Base-by-base conservation (phyloP, 371 early-diverging fungal species). In the Mortierella sp. region DNA sequence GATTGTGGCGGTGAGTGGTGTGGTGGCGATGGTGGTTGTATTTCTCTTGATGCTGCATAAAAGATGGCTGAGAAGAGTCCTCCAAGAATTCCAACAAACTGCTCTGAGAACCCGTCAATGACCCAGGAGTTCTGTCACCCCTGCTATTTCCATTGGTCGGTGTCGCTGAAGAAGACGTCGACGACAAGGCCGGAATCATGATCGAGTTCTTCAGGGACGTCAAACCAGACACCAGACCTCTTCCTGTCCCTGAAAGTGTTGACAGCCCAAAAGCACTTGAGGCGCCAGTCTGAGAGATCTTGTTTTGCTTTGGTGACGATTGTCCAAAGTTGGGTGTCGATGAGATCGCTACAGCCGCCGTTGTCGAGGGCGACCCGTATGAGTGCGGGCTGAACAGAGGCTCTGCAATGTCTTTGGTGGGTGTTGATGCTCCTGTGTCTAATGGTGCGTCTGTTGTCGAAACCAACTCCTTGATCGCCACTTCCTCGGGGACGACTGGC, bases 131-230 rank as follows among this genome's bases (percentile, higher is more conserved):
- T 27, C 51, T 38, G 2, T 60, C 74, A 16, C 38, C 54, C 11
- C 51, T 70, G 24, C 43, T 38, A 35, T 38, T 65, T 2, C 35
- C 24, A 68, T 68, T 38, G 3, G 68, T 8, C 11, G 68, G 24
- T 68, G 68, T 68, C 18, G 38, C 68, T 41, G 41, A 21, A 5
- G 32, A 43, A 16, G 71, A 43, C 14, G 68, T 29, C 2, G 82
- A 79, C 3, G 76, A 35, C 1, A 86, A 35, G 8, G 87, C 77
- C 8, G 87, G 87, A 54, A 86, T 86, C 87, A 86, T 80, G 76
- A 86, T 86, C 29, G 87, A 86, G 74, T 82, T 86, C 48, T 73
- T 86, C 68, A 86, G 83, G 11, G 83, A 82, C 14, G 82, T 58
- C 68, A 86, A 70, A n/a, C 87, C 87, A 68, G 80, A 86, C 43